Evolutionary conservation across 331 rosid genomes (phyloP).

Genomic region (Rosa hybrid): DNA sequence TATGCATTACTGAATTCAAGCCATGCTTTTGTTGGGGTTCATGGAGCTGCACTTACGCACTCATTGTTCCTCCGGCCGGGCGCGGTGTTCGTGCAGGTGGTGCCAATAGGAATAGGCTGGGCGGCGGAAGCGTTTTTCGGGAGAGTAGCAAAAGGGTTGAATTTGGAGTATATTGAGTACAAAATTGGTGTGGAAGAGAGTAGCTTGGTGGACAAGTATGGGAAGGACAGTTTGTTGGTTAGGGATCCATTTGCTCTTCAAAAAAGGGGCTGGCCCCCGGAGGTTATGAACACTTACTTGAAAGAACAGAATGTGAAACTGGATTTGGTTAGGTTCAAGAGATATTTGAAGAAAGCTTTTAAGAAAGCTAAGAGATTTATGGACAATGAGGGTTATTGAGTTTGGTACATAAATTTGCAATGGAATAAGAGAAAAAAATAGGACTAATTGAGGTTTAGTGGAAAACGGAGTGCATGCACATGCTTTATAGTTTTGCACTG

Average conservation of each 20-base stretch:
- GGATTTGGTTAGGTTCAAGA: constrained; percentile 40
- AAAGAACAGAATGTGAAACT: constrained; percentile 45
- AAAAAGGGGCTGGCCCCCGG: constrained; percentile 25
- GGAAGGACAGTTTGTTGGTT: constrained; percentile 29
- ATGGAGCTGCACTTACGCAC: constrained; percentile 66
- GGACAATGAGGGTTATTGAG: constrained; percentile 14
- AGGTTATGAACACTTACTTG: constrained; percentile 29
- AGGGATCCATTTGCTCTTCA: constrained; percentile 32
- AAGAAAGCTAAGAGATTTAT: constrained; percentile 37
- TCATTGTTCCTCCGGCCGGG: constrained; percentile 46
- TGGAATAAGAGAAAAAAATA: not conserved
- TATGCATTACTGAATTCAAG: constrained; percentile 45
- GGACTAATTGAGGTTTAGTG: not conserved
- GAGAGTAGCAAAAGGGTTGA: constrained; percentile 27
- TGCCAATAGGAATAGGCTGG: constrained; percentile 54
- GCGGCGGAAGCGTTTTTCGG: constrained; percentile 38
- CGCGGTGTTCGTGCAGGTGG: constrained; percentile 49
- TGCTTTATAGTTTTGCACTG: not conserved
- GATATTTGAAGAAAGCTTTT: constrained; percentile 33
- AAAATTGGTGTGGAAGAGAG: constrained; percentile 49
- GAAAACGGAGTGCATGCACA: not conserved
- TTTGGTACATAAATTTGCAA: not conserved
- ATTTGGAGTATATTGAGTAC: constrained; percentile 49
- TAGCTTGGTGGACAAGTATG: constrained; percentile 38
- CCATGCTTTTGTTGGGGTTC: constrained; percentile 62